Evolutionary conservation across 805 yeast genomes (phyloP), one percentile per base, ranked within the genome.

Genomic region (Schwanniomyces polymorphus): DNA sequence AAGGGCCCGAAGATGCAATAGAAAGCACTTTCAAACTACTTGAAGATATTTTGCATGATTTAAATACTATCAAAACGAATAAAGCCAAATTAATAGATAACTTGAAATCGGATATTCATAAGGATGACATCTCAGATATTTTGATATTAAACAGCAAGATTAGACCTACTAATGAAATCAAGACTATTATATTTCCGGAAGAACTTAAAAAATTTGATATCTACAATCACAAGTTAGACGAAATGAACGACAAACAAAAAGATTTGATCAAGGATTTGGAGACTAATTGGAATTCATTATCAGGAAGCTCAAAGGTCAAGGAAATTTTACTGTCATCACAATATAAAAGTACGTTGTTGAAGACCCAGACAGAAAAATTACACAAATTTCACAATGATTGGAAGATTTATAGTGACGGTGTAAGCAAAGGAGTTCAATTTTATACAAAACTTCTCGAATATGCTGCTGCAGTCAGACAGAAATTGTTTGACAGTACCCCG

Each of bases 51-150:
- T 68, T 86, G 39, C 80, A 79, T 41, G 85, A 84, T 46, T 73
- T 92, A 57, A 80, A 80, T 47, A 73, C 79, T 38, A 61, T 90
- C 48, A 82, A 82, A 55, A 70, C 78, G 27, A 94, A 88, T 61
- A 81, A 95, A 40, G 63, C 70, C 5, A 73, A 81, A 33, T 75
- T 85, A 1, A 70, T 88, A 29, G 75, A 75, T 1, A 88, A 84
- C 42, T 73, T 92, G 57, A 90, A 90, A 59, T 76, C 72, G 6
- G 79, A 79, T 41, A 83, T 88, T 28, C 94, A 85, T 57, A 74
- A 77, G 11, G 98, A 92, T 66, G 97, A 92, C 60, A 89, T 91
- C 42, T 85, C 96, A 0, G 84, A 85, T 44, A 72, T 85, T 10
- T 72, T 92, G 27, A 79, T 92, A 7, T 70, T 85, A 53, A 85